phyloP scores from a whole-genome alignment of 306 rosid genomes.

The Canavalia gladiata region DNA sequence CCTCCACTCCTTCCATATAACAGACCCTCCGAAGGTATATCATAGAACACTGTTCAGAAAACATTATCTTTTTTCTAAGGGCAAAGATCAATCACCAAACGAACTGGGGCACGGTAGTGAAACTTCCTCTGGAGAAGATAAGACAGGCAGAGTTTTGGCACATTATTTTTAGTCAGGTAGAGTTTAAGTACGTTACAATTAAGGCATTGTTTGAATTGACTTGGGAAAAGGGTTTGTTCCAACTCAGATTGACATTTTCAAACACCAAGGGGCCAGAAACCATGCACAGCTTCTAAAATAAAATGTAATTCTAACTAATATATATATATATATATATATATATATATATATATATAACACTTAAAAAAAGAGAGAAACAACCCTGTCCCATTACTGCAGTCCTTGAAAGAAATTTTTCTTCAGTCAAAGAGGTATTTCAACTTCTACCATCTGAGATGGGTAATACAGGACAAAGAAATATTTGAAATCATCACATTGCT shows the following conservation, averaged over 20 bases:
- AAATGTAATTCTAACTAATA: background rate
- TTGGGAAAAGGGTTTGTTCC: background rate
- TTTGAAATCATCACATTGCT: background rate
- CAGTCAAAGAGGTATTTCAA: background rate
- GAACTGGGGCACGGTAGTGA: background rate
- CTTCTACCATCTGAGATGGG: slow-evolving; percentile 9
- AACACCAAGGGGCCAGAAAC: background rate
- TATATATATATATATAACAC: background rate
- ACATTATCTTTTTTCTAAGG: background rate
- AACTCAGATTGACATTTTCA: slow-evolving; percentile 20
- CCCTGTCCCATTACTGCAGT: background rate
- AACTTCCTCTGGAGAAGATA: slow-evolving; percentile 19
- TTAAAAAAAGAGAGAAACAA: background rate
- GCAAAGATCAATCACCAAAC: background rate
- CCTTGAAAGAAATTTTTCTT: background rate
- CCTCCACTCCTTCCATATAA: slow-evolving; percentile 5
- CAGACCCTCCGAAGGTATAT: background rate
- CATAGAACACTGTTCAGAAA: background rate
- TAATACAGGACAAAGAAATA: background rate
- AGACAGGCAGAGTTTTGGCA: background rate
- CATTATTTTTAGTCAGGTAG: background rate
- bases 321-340: background rate
- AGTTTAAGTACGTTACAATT: background rate
- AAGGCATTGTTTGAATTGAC: background rate
- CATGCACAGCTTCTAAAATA: background rate